Base-by-base conservation (phyloP, 306 rosid species). In the Pyrus bretschneideri region DNA sequence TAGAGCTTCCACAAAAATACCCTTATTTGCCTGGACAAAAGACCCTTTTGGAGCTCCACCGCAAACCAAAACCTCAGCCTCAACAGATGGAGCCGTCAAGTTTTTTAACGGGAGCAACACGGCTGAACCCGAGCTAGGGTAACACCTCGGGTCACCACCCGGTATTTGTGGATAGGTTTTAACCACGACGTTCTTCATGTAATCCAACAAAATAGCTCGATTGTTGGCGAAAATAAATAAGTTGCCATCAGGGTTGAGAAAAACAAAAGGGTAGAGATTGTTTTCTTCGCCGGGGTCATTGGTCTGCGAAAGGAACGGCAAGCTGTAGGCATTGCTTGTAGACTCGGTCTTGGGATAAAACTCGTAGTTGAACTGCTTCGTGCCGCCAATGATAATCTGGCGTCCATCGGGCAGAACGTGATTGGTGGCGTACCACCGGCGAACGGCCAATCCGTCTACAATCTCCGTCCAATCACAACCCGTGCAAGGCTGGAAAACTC, bases 11-110 rank as follows among this genome's bases (percentile, higher is more conserved):
- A 72, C 10, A 21, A 85, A 92, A 0, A 13, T 65, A 1, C 81
- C 77, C 1, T 42, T 74, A 0, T 0, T 0, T 0, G 85, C 27
- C 7, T 68, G 27, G 7, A 8, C n/a, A 49, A 1, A 82, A 4
- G 95, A 74, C 4, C 90, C 91, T 71, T 58, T 88, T 4, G 88
- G 86, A 13, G 97, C 97, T 31, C 95, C 95, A 33, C 97, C 97
- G 12, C 97, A 91, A 0, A 91, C 42, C 79, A 91, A 76, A 35
- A 91, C 97, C 75, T 91, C 97, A 2, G 91, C 91, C 54, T 71
- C 85, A 2, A 77, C 13, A 11, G 1, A 0, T 22, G 11, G 21
- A 0, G 86, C 57, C 29, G 78, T 70, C 2, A 81, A 27, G 27
- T 80, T 86, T 58, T 58, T 83, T 4, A 92, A 6, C 1, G 97